Evolutionary conservation across 495 filamentous ascomycete species (phyloP).

Genomic region (Talaromyces stipitatus): DNA sequence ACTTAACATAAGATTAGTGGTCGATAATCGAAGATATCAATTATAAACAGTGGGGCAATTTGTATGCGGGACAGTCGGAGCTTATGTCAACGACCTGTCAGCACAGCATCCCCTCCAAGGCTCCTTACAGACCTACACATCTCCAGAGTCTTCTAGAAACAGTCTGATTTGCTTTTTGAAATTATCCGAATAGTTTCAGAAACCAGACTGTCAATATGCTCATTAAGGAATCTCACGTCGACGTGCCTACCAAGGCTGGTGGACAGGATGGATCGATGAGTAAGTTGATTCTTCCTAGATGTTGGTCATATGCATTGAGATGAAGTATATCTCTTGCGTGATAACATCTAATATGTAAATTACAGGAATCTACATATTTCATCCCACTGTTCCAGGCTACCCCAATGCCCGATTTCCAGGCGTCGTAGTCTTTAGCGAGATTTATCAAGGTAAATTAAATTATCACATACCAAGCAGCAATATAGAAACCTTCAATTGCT

Average conservation of each 20-base stretch:
- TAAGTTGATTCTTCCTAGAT: constrained; percentile 25
- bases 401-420: constrained; percentile 87
- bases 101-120: not conserved
- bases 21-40: too few species aligned
- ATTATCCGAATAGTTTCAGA: not conserved
- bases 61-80: not conserved
- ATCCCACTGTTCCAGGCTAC: constrained; percentile 76
- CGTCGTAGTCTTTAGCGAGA: constrained; percentile 88
- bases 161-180: too few species aligned
- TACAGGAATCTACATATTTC: constrained; percentile 82
- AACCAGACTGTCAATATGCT: constrained; percentile 44
- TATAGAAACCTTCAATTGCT: too few species aligned
- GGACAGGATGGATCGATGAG: constrained; percentile 53
- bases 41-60: not conserved
- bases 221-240: constrained; percentile 56
- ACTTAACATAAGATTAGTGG: too few species aligned
- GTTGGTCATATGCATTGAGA: not conserved
- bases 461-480: too few species aligned
- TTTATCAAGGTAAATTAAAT: constrained; percentile 74
- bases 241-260: constrained; percentile 59
- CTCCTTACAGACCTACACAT: too few species aligned
- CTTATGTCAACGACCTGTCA: not conserved
- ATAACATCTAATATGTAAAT: not conserved
- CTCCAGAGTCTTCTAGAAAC: too few species aligned
- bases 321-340: not conserved